phyloP scores from a whole-genome alignment of 257 asterid species.

The Solanum etuberosum region DNA sequence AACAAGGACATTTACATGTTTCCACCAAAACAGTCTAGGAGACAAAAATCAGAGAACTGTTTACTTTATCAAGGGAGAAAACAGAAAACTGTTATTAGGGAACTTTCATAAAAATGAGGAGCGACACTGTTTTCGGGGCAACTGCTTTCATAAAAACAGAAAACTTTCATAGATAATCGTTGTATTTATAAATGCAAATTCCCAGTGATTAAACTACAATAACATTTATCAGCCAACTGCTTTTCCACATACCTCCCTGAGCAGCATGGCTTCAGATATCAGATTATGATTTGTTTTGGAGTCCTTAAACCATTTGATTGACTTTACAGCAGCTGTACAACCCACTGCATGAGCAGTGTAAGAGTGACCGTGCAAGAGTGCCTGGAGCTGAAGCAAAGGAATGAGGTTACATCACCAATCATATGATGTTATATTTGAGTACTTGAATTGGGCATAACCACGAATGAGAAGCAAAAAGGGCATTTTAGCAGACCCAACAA shows the following conservation, averaged over 20 bases:
- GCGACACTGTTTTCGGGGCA: not conserved
- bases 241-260: constrained; percentile 55
- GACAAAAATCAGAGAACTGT: not conserved
- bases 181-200: not conserved
- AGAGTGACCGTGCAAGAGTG: constrained; percentile 96
- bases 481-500: not conserved
- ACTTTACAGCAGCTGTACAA: constrained; percentile 76
- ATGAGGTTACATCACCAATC: not conserved
- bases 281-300: constrained; percentile 49
- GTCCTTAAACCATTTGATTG: constrained; percentile 87
- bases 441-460: not conserved
- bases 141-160: too few relatives aligned
- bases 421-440: not conserved
- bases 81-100: not conserved
- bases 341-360: constrained; percentile 97
- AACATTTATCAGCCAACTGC: not conserved
- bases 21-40: not conserved
- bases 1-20: not conserved
- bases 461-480: not conserved
- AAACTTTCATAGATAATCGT: too few relatives aligned
- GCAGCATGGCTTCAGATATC: constrained; percentile 38
- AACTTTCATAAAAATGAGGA: not conserved
- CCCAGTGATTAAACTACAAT: not conserved
- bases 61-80: not conserved
- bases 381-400: constrained; percentile 61